Base-by-base conservation (phyloP, 1,284 basidiomycete genomes). In the Rhodotorula sp. region DNA sequence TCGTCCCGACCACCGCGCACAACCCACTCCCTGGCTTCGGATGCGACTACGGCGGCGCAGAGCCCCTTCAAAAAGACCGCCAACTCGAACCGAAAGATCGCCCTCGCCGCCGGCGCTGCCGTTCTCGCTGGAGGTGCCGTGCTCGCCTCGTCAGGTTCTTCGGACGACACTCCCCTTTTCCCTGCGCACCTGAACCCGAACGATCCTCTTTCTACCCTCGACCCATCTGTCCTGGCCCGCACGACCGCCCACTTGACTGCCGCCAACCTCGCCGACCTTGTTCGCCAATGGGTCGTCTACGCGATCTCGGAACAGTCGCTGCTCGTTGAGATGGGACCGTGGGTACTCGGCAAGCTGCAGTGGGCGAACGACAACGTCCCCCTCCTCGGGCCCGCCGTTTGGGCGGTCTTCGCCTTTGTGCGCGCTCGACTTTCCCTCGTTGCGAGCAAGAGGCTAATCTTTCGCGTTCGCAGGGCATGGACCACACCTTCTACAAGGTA, bases 211-310 rank as follows among this genome's bases (percentile, higher is more conserved):
- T 65, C 66, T 4, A 54, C 71, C 6, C 72, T 77, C 32, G 62
- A 70, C 27, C 70, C 74, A 0, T 36, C 62, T 2, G 17, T 52
- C 15, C 67, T 77, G n/a, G 34, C 53, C 0, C 30, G 56, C n/a
- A 72, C 74, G 10, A 70, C 77, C 6, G 64, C 64, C 2, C 77
- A 78, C 63, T 54, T 77, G 22, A 54, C 58, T 8, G 32, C 61
- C 4, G 54, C 65, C 4, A n/a, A 56, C 24, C 24, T 76, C 5
- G 19, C 62, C 0, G 71, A 76, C 29, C 74, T 78, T 46, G n/a
- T 74, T 13, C 64, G 75, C n/a, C 68, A 73, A 30, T 78, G 73
- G 62, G 32, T 78, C 54, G 77, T 78, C 44, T 78, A 75, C 64
- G 61, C 71, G 11, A 65, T 68, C 27, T 72, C 69, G 51, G 72